Evolutionary conservation across 1,284 basidiomycete species (phyloP), one percentile per base, ranked within the genome.

Genomic region (Pascua guehoae): DNA sequence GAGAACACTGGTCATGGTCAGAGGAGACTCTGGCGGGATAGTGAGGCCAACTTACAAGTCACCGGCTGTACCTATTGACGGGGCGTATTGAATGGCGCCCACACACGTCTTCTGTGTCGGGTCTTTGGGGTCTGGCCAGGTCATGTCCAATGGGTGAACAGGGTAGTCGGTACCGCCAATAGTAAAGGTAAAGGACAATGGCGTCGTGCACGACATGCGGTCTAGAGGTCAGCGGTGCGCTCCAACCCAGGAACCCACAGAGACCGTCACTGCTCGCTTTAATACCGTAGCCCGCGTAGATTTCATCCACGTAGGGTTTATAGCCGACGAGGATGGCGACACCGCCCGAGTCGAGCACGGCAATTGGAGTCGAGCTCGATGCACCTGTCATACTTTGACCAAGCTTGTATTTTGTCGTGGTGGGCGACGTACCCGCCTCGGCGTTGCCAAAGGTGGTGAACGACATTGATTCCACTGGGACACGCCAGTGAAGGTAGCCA

Each of bases 81-180:
- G 47, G 7, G 67, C 62, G 47, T 72, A 74, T 55, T 78, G 76
- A 10, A 78, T 65, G 24, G 69, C 68, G 4, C 76, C 76, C 32
- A 75, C 65, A 43, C 76, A 78, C 11, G 64, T 69, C 16, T 58
- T 54, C 51, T 68, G 68, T 41, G 65, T 66, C 0, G 63, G 49
- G 49, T 73, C 73, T 15, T 54, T 49, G 0, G 72, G 65, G 49
- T 74, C 69, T 15, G 69, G 54, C 64, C 70, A 72, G 2, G 67
- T 69, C 72, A 76, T 73, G 52, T 78, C 76, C 24, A 78, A 67
- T 10, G 76, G 76, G 51, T 78, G 76, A 8, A 72, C 64, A 5
- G 74, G 66, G 53, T 66, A 69, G 40, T 62, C 56, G 39, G 62
- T 47, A 0, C 69, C 67, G 32, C 65, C 70, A 47, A 78, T 69